Percentiles rank a stretch among this genome's conserved stretches.
These are phyloP conservation scores for Irineochytrium annulatum DNA, from an alignment of 192 early-diverging fungal genomes.

Conservation along the genomic window DNA sequence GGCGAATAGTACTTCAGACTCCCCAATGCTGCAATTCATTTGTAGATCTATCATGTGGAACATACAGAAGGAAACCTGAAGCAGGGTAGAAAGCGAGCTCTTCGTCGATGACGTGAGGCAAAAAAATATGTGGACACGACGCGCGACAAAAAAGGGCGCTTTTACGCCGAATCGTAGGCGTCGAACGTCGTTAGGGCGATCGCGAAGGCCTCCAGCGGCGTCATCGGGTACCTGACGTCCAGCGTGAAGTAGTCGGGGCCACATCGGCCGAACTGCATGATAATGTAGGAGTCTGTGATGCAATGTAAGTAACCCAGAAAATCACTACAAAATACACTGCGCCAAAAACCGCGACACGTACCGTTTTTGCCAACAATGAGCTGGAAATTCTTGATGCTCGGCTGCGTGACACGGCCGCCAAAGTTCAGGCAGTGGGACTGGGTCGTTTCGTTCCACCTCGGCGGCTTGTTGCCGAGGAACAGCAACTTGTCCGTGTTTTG, in stretches of 20 bases:
- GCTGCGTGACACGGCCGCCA: constrained; percentile 59
- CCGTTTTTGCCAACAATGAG: constrained; percentile 45
- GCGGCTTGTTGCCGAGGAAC: constrained; percentile 57
- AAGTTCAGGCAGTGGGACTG: constrained; percentile 63
- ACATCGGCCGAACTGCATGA: constrained; percentile 66
- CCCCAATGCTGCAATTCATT: no score
- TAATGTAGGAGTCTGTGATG: constrained; percentile 34
- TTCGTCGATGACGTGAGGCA: no score
- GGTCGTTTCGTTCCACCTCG: constrained; percentile 64
- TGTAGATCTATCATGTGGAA: no score
- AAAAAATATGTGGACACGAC: no score
- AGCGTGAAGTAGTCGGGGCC: constrained; percentile 56
- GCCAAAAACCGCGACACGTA: constrained; percentile 19
- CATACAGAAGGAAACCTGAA: no score
- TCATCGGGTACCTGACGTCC: constrained; percentile 55
- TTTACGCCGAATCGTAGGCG: constrained; percentile 55
- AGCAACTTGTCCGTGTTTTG: constrained; percentile 47
- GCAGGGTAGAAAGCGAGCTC: no score
- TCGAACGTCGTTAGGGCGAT: constrained; percentile 60
- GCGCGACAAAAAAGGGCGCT: no score
- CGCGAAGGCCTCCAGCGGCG: constrained; percentile 56
- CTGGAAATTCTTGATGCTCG: constrained; percentile 63
- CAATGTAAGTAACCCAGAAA: background rate
- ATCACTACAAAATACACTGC: background rate
- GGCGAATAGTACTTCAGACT: no score